These are phyloP conservation scores for Aspergillus sp. DNA, from an alignment of 2,329 filamentous ascomycete species.

Conservation along the genomic window DNA sequence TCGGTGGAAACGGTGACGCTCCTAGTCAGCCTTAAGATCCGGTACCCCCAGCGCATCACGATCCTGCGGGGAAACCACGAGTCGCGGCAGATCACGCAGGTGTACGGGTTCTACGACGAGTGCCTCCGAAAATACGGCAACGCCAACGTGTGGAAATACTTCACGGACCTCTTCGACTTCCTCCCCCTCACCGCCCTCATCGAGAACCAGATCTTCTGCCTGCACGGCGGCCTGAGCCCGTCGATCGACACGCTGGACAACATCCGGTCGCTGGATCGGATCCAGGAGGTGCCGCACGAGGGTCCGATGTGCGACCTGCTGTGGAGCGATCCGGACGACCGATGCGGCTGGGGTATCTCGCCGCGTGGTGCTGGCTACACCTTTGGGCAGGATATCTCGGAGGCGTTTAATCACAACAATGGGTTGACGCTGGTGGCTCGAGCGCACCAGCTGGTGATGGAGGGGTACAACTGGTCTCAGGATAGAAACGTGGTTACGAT, in stretches of 20 bases:
- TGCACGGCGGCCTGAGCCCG: slow-evolving; percentile 93
- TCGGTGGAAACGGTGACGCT: slow-evolving; percentile 97
- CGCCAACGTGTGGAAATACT: slow-evolving; percentile 98
- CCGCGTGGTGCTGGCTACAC: slow-evolving; percentile 91
- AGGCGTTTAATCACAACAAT: slow-evolving; percentile 89
- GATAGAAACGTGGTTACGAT: slow-evolving; percentile 97
- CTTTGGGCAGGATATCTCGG: slow-evolving; percentile 92
- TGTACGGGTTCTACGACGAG: slow-evolving; percentile 99
- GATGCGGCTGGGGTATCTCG: slow-evolving; percentile 86
- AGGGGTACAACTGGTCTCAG: slow-evolving; percentile 99
- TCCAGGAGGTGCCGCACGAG: slow-evolving; percentile 97
- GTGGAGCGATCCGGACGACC: slow-evolving; percentile 96
- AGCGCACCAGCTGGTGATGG: slow-evolving; percentile 97
- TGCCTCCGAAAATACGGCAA: slow-evolving; percentile 98
- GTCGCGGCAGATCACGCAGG: slow-evolving; percentile 96
- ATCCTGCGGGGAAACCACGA: slow-evolving; percentile 98
- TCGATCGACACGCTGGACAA: slow-evolving; percentile 93
- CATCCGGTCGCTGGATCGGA: slow-evolving; percentile 87
- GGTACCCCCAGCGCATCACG: slow-evolving; percentile 95
- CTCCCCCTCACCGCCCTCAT: slow-evolving; percentile 94
- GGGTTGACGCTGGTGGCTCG: slow-evolving; percentile 85
- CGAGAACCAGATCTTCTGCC: slow-evolving; percentile 98
- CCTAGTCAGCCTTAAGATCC: slow-evolving; percentile 92
- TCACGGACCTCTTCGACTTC: slow-evolving; percentile 97
- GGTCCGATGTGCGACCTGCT: slow-evolving; percentile 97